Percentiles rank a stretch among this genome's conserved stretches.
These are phyloP conservation scores for Globisporangium splendens DNA, from an alignment of 352 stramenopile species.

Conservation along the genomic window DNA sequence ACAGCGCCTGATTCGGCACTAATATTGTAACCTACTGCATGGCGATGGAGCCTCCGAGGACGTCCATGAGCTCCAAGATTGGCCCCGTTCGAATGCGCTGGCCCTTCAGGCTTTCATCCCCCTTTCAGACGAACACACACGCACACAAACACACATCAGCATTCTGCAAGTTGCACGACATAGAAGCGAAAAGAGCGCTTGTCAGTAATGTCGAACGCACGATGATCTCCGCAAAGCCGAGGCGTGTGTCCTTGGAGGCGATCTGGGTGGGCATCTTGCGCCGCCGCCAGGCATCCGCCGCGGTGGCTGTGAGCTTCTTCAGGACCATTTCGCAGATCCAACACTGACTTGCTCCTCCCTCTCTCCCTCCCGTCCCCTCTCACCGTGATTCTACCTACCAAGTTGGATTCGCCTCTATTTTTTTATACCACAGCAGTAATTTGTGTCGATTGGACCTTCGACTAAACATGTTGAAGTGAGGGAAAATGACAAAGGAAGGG, in stretches of 20 bases:
- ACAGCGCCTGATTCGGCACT: background rate
- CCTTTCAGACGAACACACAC: constrained; percentile 16
- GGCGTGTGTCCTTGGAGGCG: constrained; percentile 42
- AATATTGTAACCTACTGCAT: constrained; percentile 14
- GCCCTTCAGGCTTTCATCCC: constrained; percentile 44
- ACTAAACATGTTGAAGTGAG: no score
- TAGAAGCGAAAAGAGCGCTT: no score
- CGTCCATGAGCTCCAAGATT: constrained; percentile 55
- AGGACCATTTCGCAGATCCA: constrained; percentile 19
- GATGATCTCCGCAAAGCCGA: constrained; percentile 57
- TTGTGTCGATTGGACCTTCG: no score
- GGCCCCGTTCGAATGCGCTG: constrained; percentile 38
- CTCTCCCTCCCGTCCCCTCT: no score
- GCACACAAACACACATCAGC: no score
- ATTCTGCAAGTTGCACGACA: no score
- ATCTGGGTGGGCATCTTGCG: constrained; percentile 38
- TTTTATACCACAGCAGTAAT: no score
- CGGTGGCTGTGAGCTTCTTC: constrained; percentile 33
- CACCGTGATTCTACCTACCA: no score
- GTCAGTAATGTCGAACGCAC: constrained; percentile 16
- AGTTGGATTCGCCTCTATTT: no score
- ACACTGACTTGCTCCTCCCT: no score
- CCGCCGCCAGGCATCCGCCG: constrained; percentile 35
- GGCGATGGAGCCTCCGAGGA: constrained; percentile 39
- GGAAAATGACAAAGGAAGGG: no score